Conservation (phyloP, 2,329 filamentous ascomycete species). For the Phialophora tarda region DNA sequence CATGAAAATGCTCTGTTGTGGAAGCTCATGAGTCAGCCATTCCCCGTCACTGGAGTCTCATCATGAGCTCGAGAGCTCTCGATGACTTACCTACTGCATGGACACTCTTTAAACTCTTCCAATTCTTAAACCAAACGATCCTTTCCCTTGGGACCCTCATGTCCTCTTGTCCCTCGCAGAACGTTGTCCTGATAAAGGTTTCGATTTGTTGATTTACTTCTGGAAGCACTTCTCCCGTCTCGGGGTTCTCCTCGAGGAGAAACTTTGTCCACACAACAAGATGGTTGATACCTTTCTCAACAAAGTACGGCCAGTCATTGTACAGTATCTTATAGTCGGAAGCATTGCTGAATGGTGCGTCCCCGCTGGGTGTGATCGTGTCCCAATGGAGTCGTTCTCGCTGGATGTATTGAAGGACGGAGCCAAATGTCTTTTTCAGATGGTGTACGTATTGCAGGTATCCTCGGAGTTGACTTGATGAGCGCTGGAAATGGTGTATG, state of each 20-base stretch:
- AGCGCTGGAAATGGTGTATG: slow-evolving; percentile 76
- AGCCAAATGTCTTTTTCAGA: slow-evolving; percentile 72
- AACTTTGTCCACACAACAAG: slow-evolving; percentile 95
- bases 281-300: slow-evolving; percentile 78
- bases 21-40: slow-evolving; percentile 3
- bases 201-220: slow-evolving; percentile 69
- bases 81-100: slow-evolving; percentile 63
- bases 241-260: slow-evolving; percentile 70
- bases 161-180: slow-evolving; percentile 57
- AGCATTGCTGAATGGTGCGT: slow-evolving; percentile 51
- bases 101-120: slow-evolving; percentile 81
- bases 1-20: slow-evolving; percentile 80
- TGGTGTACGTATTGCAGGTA: slow-evolving; percentile 74
- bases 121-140: slow-evolving; percentile 92
- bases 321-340: slow-evolving; percentile 69
- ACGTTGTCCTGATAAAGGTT: slow-evolving; percentile 70
- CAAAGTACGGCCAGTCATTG: slow-evolving; percentile 95
- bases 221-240: slow-evolving; percentile 69
- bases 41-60: neutral
- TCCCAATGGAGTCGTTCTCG: slow-evolving; percentile 73
- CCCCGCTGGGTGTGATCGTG: slow-evolving; percentile 49
- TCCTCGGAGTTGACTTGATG: slow-evolving; percentile 75
- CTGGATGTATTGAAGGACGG: slow-evolving; percentile 77
- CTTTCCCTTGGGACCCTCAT: slow-evolving; percentile 48
- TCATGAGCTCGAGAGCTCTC: slow-evolving; percentile 4